Base-by-base conservation (phyloP, 352 stramenopile genomes). In the Pythium brassicae region DNA sequence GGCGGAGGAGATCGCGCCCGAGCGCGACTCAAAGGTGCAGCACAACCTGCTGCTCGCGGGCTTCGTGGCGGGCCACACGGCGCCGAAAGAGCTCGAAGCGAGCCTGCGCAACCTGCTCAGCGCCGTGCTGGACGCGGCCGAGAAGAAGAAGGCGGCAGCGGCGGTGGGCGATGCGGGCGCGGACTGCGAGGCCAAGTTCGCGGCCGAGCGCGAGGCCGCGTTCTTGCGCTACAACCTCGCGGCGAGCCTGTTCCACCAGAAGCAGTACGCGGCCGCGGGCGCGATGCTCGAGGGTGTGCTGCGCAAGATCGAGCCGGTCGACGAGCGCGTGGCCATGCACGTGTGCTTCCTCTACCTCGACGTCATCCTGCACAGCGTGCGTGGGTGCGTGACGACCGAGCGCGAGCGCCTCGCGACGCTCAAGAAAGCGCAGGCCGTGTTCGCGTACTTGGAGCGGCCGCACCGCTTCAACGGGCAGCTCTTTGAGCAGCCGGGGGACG, bases 331-430 rank as follows among this genome's bases (percentile, higher is more conserved):
- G 47, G 89, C 89, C 14, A 96, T 97, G 82, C 87, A 97, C 73
- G 87, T 96, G 39, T 95, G 89, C 74, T 96, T 97, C 62, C 65
- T 97, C 57, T 94, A 96, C 57, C 65, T 97, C 32, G 91, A 97
- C 65, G 83, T 97, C 40, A 89, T 97, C 32, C 66, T 96, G 57
- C 87, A 96, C 65, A 95, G 86, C 58, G 91, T 80, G 23, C 81
- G 87, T 9, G 85, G 86, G 34, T 90, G 87, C 56, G 86, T 95
- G 15, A 81, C 70, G 47, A 87, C 87, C 0, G 87, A 97, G 55
- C 69, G 65, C 56, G 84, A 87, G 53, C 80, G 69, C 20, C 68
- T 61, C 10, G 66, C 69, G 50, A 82, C 92, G 46, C 72, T 83
- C 19, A 91, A 95, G 65, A 93, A 96, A 58, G 86, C 89, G 26